These are phyloP conservation scores for Dipodascus geniculatus DNA, from an alignment of 805 yeast genomes.

Conservation along the genomic window DNA sequence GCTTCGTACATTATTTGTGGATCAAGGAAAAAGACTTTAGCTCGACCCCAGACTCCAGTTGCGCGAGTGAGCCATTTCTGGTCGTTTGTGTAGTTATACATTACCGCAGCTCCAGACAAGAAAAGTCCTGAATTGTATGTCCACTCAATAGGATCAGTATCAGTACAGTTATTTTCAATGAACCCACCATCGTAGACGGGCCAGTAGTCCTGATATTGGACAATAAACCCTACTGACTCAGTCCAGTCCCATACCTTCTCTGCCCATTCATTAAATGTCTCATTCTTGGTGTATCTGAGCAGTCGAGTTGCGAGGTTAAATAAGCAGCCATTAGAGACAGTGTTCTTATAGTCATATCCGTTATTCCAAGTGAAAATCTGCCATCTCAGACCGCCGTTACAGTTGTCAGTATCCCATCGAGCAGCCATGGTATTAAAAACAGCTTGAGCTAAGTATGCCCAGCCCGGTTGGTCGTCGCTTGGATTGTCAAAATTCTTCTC, in stretches of 20 bases:
- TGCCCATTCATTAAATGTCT: slow-evolving; percentile 61
- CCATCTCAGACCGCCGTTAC: slow-evolving; percentile 83
- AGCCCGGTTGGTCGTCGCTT: slow-evolving; percentile 41
- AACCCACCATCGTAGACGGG: slow-evolving; percentile 65
- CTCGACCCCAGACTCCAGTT: slow-evolving; percentile 33
- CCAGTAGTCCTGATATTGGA: slow-evolving; percentile 17
- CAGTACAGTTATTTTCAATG: slow-evolving; percentile 35
- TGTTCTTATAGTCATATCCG: slow-evolving; percentile 77
- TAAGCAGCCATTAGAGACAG: slow-evolving; percentile 77
- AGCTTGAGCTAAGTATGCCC: slow-evolving; percentile 76
- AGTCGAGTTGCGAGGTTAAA: slow-evolving; percentile 75
- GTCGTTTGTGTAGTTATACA: slow-evolving; percentile 52
- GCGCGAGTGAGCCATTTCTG: slow-evolving; percentile 48
- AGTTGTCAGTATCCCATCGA: slow-evolving; percentile 58
- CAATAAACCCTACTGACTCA: slow-evolving; percentile 34
- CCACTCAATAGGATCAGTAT: slow-evolving; percentile 49
- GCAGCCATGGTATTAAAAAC: slow-evolving; percentile 73
- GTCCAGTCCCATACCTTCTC: slow-evolving; percentile 71
- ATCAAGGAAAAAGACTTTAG: slow-evolving; percentile 38
- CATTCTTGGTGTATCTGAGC: slow-evolving; percentile 65
- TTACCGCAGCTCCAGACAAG: slow-evolving; percentile 57
- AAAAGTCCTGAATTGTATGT: slow-evolving; percentile 63
- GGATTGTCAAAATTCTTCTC: slow-evolving; percentile 77
- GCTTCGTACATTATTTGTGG: slow-evolving; percentile 51
- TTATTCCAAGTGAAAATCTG: slow-evolving; percentile 83